Base-by-base conservation (phyloP, 192 early-diverging fungal genomes). In the Gigaspora rosea region DNA sequence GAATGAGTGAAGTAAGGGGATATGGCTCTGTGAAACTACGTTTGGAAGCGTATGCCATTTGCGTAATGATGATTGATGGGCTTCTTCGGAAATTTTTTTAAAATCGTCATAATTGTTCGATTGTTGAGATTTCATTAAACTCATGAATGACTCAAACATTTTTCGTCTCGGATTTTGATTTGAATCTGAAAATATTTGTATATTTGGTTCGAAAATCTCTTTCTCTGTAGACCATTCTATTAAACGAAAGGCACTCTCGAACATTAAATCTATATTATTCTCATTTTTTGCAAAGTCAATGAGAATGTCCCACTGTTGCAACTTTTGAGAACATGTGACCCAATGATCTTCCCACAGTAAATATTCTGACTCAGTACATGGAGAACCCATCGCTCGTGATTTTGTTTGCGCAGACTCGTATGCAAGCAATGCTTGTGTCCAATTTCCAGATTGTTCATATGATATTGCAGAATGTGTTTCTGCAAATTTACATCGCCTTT, bases 241-340 rank as follows among this genome's bases (percentile, higher is more conserved):
- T n/a, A 95, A 78, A 62, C 96, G 87, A 96, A 97, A 99, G 35
- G 93, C 94, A 69, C 94, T 92, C 73, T 99, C 97, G 9, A 98
- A 78, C 67, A 97, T 81, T 35, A 99, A 87, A 48, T 96, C 95
- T 0, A 89, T 88, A 76, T 95, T 92, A 35, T 87, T 87, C 65
- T 99, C 97, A 70, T 95, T 92, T 79, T 95, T 94, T 13, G 95
- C 91, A 48, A 99, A 89, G 70, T 99, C 98, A 8, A 88, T 85
- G 61, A 99, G 85, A 75, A 98, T 92, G 73, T 99, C 98, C 98
- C 98, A 99, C 80, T 94, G 95, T 82, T 99, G 97, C 27, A 99
- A 82, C 51, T 92, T 92, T 76, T 97, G 87, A 0, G 97, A 92
- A 58, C 94, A 95, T 41, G 83, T 82, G 32, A 98, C 89, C 98